Evolutionary conservation across 139 green algal genomes (phyloP).

Genomic region (Gonium pectorale): DNA sequence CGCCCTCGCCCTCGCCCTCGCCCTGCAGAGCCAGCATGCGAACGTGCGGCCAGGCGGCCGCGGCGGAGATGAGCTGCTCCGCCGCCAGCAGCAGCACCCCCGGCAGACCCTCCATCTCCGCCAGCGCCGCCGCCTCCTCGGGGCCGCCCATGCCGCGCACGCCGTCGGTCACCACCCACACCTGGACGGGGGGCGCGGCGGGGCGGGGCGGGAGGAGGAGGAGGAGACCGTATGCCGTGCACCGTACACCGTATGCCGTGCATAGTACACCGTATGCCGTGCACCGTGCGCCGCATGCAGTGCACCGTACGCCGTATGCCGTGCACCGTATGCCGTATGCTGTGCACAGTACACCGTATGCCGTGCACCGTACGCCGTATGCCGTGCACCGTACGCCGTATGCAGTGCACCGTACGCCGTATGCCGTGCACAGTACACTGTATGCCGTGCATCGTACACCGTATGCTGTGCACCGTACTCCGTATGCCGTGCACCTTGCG

Average conservation of each 20-base stretch:
- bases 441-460: neutral
- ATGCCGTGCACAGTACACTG: neutral
- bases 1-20: neutral
- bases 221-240: neutral
- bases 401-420: neutral
- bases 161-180: constrained; percentile 24
- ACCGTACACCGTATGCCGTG: neutral
- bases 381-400: neutral
- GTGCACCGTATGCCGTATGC: neutral
- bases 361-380: neutral
- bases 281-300: neutral
- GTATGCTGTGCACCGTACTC: neutral
- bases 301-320: neutral
- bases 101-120: constrained; percentile 17
- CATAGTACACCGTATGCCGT: neutral
- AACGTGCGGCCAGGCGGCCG: constrained; percentile 4
- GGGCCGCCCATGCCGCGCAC: constrained; percentile 12
- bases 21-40: neutral
- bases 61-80: constrained; percentile 19
- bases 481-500: neutral
- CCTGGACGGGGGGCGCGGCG: neutral
- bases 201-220: neutral
- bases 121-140: constrained; percentile 20
- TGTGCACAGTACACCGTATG: neutral
- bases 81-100: constrained; percentile 15